A percentile compares a stretch with the other conserved stretches of the same genome.
phyloP scores from a whole-genome alignment of 2,329 filamentous ascomycete species.

The Balansia obtecta region DNA sequence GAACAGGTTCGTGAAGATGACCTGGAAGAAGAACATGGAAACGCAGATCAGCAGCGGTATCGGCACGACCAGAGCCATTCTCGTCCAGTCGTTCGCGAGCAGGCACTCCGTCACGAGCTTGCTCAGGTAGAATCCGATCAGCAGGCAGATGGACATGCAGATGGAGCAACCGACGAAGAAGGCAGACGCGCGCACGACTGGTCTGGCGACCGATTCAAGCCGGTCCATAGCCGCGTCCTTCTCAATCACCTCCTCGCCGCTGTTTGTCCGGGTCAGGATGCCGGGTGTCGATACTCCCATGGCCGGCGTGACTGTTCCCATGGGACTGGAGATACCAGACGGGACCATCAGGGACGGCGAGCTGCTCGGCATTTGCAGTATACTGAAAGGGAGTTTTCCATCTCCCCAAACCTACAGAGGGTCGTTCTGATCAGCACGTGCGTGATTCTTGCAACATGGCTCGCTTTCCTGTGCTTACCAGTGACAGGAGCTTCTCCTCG shows the following conservation, averaged over 20 bases:
- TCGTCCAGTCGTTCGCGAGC: conserved; percentile 25
- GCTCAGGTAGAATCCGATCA: conserved; percentile 24
- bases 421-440: neutral
- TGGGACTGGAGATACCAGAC: conserved; percentile 9
- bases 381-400: conserved; percentile 6
- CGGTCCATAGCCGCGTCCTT: conserved; percentile 14
- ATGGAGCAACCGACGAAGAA: conserved; percentile 26
- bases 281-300: conserved; percentile 9
- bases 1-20: conserved; percentile 25
- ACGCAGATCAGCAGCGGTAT: conserved; percentile 24
- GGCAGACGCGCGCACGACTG: conserved; percentile 23
- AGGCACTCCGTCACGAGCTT: conserved; percentile 26
- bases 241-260: conserved; percentile 14
- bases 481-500: conserved; percentile 20
- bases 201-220: conserved; percentile 28
- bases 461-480: conserved; percentile 6
- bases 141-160: conserved; percentile 23
- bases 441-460: neutral
- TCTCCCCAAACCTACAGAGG: conserved; percentile 15
- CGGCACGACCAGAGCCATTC: conserved; percentile 22
- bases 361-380: conserved; percentile 9
- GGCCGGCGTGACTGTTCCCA: conserved; percentile 10
- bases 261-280: conserved; percentile 7
- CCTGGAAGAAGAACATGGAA: conserved; percentile 30
- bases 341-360: conserved; percentile 8